These are phyloP conservation scores for Syzygium aromaticum DNA, from an alignment of 345 rosid genomes.

Conservation along the genomic window DNA sequence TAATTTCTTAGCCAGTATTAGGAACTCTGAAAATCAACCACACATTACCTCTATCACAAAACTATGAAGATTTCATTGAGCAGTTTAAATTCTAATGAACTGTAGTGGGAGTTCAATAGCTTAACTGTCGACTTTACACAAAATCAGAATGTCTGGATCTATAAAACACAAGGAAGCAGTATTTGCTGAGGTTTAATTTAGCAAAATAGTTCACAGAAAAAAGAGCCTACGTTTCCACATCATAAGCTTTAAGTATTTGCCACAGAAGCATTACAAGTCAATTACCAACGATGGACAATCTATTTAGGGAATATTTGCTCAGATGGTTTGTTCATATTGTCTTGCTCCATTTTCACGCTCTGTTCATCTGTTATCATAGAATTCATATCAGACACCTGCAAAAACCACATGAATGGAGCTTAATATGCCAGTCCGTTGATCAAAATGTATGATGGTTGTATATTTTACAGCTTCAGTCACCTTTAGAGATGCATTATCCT, in stretches of 20 bases:
- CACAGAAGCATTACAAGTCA: background rate
- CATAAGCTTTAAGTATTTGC: background rate
- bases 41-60: background rate
- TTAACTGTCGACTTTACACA: background rate
- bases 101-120: background rate
- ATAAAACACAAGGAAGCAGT: background rate
- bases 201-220: background rate
- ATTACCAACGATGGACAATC: background rate
- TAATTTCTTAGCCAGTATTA: background rate
- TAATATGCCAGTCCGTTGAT: background rate
- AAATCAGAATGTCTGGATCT: background rate
- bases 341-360: conserved; percentile 58
- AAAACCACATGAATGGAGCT: background rate
- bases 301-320: conserved; percentile 48
- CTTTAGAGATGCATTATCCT: conserved; percentile 47
- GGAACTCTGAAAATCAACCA: background rate
- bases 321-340: conserved; percentile 35
- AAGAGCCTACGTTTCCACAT: background rate
- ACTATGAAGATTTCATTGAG: background rate
- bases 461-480: conserved; percentile 13
- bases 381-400: conserved; percentile 43
- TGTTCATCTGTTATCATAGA: conserved; percentile 60
- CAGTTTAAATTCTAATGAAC: background rate
- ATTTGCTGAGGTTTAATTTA: background rate
- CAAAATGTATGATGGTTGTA: background rate